phyloP scores from a whole-genome alignment of 1,139 yeast genomes.

The Saccharomyces hybrid region DNA sequence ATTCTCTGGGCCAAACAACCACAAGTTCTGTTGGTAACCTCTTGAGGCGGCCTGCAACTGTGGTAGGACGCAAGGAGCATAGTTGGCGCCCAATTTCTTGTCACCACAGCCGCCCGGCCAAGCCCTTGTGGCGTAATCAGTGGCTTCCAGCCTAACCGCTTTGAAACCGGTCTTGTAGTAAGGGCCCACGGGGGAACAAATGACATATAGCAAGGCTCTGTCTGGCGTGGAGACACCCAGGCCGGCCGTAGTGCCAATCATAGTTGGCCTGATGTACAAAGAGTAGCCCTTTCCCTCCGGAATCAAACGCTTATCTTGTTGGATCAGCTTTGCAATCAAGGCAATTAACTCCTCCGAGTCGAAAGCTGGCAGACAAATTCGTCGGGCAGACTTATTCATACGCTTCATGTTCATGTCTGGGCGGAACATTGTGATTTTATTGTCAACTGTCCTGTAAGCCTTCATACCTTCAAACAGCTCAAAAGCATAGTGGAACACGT shows the following conservation, averaged over 20 bases:
- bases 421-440: conserved; percentile 74
- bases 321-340: conserved; percentile 65
- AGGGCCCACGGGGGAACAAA: conserved; percentile 95
- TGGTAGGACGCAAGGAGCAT: conserved; percentile 90
- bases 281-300: conserved; percentile 86
- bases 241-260: conserved; percentile 84
- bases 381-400: conserved; percentile 78
- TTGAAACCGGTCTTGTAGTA: conserved; percentile 85
- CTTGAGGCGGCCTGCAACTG: conserved; percentile 78
- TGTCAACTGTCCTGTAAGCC: conserved; percentile 72
- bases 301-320: conserved; percentile 65
- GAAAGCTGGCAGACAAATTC: conserved; percentile 82
- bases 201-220: conserved; percentile 72
- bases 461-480: conserved; percentile 95
- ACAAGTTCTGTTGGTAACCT: conserved; percentile 91
- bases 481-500: conserved; percentile 90
- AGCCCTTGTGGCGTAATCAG: conserved; percentile 91
- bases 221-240: conserved; percentile 80
- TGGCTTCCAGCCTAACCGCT: conserved; percentile 89
- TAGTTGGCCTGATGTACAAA: conserved; percentile 84
- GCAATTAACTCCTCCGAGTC: conserved; percentile 70
- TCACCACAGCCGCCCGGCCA: conserved; percentile 99
- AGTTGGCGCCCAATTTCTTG: conserved; percentile 93
- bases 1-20: conserved; percentile 92
- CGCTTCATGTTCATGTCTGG: conserved; percentile 87